Conservation (phyloP, 1,139 yeast genomes). For the Saccharomyces pastorianus region DNA sequence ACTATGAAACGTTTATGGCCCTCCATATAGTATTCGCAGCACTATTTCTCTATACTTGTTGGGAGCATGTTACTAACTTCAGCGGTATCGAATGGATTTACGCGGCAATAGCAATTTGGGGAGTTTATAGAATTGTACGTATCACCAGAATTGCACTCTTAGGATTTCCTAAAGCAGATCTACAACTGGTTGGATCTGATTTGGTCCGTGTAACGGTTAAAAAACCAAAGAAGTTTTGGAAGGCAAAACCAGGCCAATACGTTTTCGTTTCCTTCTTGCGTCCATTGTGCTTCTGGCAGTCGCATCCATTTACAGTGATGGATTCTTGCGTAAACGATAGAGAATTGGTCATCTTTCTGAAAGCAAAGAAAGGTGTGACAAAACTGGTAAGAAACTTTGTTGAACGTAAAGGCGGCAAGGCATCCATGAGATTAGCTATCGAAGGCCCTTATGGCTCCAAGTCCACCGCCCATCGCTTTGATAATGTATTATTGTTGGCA, state of each 20-base stretch:
- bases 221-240: slow-evolving; percentile 29
- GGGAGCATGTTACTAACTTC: slow-evolving; percentile 45
- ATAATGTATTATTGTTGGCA: slow-evolving; percentile 47
- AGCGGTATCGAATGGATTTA: slow-evolving; percentile 42
- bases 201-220: slow-evolving; percentile 30
- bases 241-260: slow-evolving; percentile 30
- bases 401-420: slow-evolving; percentile 14
- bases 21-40: slow-evolving; percentile 53
- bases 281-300: slow-evolving; percentile 52
- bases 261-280: slow-evolving; percentile 23
- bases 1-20: slow-evolving; percentile 57
- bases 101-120: slow-evolving; percentile 56
- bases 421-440: slow-evolving; percentile 35
- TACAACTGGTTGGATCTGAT: slow-evolving; percentile 42
- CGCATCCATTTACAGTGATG: slow-evolving; percentile 63
- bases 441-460: slow-evolving; percentile 59
- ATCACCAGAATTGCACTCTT: slow-evolving; percentile 36
- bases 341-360: slow-evolving; percentile 38
- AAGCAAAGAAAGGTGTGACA: slow-evolving; percentile 43
- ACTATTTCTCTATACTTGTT: slow-evolving; percentile 49
- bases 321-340: slow-evolving; percentile 21
- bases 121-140: slow-evolving; percentile 49
- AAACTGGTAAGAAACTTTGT: slow-evolving; percentile 30
- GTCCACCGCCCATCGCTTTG: slow-evolving; percentile 31
- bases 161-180: slow-evolving; percentile 45